Percentiles rank a stretch among this genome's conserved stretches.
Conservation (phyloP, 305 asterid species). For the Plantago rigida region DNA sequence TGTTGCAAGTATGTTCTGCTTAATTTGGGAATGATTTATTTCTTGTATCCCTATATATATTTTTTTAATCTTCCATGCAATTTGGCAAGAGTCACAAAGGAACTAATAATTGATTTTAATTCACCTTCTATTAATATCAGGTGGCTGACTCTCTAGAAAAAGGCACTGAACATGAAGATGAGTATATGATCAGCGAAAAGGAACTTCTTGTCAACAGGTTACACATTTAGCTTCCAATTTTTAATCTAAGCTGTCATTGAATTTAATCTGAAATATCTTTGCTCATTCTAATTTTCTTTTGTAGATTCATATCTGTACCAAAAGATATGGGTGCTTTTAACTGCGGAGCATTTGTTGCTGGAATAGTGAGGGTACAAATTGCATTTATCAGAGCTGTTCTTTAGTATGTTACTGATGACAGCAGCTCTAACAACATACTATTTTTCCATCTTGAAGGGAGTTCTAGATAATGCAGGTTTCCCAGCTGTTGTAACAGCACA, state of each 20-base stretch:
- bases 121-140: conserved; percentile 31
- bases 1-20: background rate
- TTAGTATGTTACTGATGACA: background rate
- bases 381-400: conserved; percentile 16
- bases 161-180: conserved; percentile 97
- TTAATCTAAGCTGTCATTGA: conserved; percentile 5
- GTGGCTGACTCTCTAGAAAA: conserved; percentile 94
- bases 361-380: conserved; percentile 68
- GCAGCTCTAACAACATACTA: background rate
- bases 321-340: conserved; percentile 65
- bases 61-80: background rate
- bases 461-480: conserved; percentile 72
- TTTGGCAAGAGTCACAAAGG: background rate
- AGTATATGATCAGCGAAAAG: conserved; percentile 94
- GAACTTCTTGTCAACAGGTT: conserved; percentile 93
- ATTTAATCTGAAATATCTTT: background rate
- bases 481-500: conserved; percentile 95
- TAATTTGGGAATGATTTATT: background rate
- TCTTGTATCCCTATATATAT: background rate
- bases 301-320: conserved; percentile 17
- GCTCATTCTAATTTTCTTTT: no score
- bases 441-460: background rate
- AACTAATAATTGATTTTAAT: background rate
- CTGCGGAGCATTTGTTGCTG: conserved; percentile 97
- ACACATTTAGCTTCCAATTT: conserved; percentile 8